Evolutionary conservation across 495 filamentous ascomycete species (phyloP).

Genomic region (Daldinia grandis): DNA sequence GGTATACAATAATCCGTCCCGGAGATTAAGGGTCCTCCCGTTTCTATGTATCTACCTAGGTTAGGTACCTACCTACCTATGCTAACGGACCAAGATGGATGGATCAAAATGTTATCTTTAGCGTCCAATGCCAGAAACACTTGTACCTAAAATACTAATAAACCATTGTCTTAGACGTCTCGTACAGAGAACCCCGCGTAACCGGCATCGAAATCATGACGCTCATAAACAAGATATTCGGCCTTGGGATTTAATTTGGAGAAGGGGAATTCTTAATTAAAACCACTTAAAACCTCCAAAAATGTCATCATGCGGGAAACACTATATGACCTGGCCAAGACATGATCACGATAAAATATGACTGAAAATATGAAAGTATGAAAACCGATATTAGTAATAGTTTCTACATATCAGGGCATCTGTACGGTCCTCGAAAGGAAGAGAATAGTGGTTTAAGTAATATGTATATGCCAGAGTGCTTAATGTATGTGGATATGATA

Average conservation of each 20-base stretch:
- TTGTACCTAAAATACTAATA: not conserved
- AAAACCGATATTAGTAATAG: conserved; percentile 2
- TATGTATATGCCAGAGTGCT: not conserved
- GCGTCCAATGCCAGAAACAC: not conserved
- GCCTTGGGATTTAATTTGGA: not conserved
- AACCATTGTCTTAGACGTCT: not conserved
- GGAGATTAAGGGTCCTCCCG: conserved; percentile 17
- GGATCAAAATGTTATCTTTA: not conserved
- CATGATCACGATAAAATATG: not conserved
- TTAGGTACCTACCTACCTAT: no score
- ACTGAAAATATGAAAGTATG: not conserved
- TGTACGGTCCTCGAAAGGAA: not conserved
- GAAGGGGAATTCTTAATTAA: not conserved
- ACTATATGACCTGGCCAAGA: not conserved
- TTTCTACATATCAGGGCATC: not conserved
- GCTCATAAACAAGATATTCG: not conserved
- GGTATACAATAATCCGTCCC: not conserved
- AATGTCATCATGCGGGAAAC: not conserved
- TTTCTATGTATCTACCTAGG: not conserved
- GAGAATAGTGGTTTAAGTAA: not conserved
- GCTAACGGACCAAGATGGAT: not conserved
- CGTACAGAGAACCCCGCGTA: not conserved
- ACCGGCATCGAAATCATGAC: not conserved
- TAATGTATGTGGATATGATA: not conserved
- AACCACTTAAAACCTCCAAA: not conserved